These are phyloP conservation scores for Rhamnella rubrinervis DNA, from an alignment of 331 rosid species.

Conservation along the genomic window DNA sequence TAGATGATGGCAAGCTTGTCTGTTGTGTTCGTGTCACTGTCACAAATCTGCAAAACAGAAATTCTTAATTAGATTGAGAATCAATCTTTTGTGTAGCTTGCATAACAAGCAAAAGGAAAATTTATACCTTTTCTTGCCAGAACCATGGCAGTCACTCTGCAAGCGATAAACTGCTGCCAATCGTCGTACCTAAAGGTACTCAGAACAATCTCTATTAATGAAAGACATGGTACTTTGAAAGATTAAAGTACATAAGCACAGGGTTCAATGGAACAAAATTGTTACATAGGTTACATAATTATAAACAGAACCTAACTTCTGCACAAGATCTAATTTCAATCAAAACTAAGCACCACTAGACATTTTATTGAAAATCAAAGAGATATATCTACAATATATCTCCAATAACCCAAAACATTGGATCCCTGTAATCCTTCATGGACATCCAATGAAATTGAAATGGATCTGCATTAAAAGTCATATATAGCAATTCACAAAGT, in stretches of 20 bases:
- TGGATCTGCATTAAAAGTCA: neutral
- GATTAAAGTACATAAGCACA: neutral
- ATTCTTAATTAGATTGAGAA: slow-evolving; percentile 1
- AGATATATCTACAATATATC: neutral
- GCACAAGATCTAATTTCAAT: neutral
- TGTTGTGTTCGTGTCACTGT: slow-evolving; percentile 63
- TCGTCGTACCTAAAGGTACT: slow-evolving; percentile 56
- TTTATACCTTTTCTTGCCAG: slow-evolving; percentile 69
- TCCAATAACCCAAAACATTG: neutral
- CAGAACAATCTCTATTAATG: slow-evolving; percentile 15
- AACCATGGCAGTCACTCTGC: slow-evolving; percentile 65
- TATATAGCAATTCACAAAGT: no score
- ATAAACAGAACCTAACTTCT: neutral
- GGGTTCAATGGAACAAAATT: neutral
- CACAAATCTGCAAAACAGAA: slow-evolving; percentile 57
- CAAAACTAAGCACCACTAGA: neutral
- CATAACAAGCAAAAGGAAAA: neutral
- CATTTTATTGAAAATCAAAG: neutral
- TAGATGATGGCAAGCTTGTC: slow-evolving; percentile 79
- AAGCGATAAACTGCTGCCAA: slow-evolving; percentile 68
- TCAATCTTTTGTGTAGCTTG: slow-evolving; percentile 1
- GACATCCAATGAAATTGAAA: neutral
- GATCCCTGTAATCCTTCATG: neutral
- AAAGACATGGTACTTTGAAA: neutral
- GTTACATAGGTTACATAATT: neutral